phyloP scores from a whole-genome alignment of 176 grass and related monocot species.

The Paspalum vaginatum region DNA sequence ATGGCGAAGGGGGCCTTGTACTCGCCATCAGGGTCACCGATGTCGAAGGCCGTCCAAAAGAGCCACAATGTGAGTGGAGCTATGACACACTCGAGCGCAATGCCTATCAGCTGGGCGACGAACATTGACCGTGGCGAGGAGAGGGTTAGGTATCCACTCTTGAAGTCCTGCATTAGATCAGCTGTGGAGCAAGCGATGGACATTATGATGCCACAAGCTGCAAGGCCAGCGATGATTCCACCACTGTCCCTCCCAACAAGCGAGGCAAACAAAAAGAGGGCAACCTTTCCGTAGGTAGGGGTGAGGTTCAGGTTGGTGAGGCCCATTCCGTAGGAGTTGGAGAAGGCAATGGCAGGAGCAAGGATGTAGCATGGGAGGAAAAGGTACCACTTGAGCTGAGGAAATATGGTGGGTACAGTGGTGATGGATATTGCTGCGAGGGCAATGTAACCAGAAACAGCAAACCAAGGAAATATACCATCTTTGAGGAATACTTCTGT shows the following conservation, averaged over 20 bases:
- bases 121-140: slow-evolving; percentile 48
- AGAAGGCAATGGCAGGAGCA: slow-evolving; percentile 57
- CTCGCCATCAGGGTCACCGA: slow-evolving; percentile 39
- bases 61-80: slow-evolving; percentile 58
- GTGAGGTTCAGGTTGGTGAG: slow-evolving; percentile 58
- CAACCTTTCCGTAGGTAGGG: slow-evolving; percentile 48
- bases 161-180: slow-evolving; percentile 61
- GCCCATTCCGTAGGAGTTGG: slow-evolving; percentile 54
- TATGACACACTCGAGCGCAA: slow-evolving; percentile 35
- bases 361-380: slow-evolving; percentile 50
- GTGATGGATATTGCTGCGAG: slow-evolving; percentile 41
- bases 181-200: slow-evolving; percentile 48
- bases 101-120: slow-evolving; percentile 36
- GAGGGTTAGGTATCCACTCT: slow-evolving; percentile 50
- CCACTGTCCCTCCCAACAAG: slow-evolving; percentile 42
- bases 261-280: slow-evolving; percentile 42
- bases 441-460: slow-evolving; percentile 47
- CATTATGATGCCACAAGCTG: slow-evolving; percentile 53
- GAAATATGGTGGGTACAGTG: slow-evolving; percentile 50
- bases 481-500: slow-evolving; percentile 52
- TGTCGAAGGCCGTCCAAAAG: slow-evolving; percentile 50
- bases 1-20: slow-evolving; percentile 43
- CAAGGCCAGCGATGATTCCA: slow-evolving; percentile 42
- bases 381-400: slow-evolving; percentile 56
- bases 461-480: slow-evolving; percentile 45